Evolutionary conservation across 1,284 basidiomycete genomes (phyloP), one percentile per base, ranked within the genome.

Genomic region (Pholiota adiposa): DNA sequence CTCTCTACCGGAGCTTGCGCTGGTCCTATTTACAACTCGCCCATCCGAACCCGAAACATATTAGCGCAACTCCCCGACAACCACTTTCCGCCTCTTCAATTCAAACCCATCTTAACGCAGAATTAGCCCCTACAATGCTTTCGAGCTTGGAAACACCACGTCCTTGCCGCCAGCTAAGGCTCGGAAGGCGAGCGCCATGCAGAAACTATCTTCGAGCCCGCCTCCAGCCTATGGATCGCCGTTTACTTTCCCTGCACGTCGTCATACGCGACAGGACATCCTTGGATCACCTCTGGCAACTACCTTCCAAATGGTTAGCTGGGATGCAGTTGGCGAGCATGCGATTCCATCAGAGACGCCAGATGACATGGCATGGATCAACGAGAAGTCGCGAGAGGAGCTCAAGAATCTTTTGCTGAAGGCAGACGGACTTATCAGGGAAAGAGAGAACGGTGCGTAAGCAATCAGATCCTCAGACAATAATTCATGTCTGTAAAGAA

Each of bases 341-440:
- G 38, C 23, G 31, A n/a, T 29, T 44, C 40, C 56, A 3, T 52
- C 48, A 27, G 61, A 36, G 31, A 18, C 43, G 8, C 21, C 33
- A 7, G 70, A 74, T 57, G 70, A 76, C 44, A 67, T 73, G 62
- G 82, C 77, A 48, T 84, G 84, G 65, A 60, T 65, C 58, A 80
- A 81, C 63, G 86, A 86, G 61, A 81, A 78, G 67, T 90, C 88
- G n/a, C 79, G 84, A 41, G 88, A 88, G 63, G 91, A 93, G 66
- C 80, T 93, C 46, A 83, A 85, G 8, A 81, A 81, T 38, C 76
- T 92, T 40, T 80, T 93, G 36, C 72, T 83, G 41, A 86, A 86
- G 69, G 91, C 89, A 2, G 88, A 89, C 62, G 82, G 78, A 57
- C 77, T 93, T 49, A 93, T 95, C 62, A 88, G 85, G 68, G 86